Percentiles rank a stretch among this genome's conserved stretches.
Conservation (phyloP, 2,329 filamentous ascomycete species). For the Nothophoma quercina region DNA sequence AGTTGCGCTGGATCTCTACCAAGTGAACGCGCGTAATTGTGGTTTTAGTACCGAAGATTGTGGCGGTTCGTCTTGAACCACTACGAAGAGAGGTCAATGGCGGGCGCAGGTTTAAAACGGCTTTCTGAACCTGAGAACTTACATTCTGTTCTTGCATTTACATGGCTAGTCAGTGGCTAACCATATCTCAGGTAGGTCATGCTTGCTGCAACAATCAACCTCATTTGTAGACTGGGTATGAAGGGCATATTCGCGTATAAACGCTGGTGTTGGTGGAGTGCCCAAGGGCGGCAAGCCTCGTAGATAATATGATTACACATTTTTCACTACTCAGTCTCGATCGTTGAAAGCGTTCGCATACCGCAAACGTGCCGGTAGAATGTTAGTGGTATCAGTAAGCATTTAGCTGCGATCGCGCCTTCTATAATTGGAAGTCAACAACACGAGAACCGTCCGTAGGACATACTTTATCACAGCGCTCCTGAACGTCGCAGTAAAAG, state of each 20-base stretch:
- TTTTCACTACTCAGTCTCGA: neutral
- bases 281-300: no score
- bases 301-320: no score
- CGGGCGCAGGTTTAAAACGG: conserved; percentile 71
- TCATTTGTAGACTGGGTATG: neutral
- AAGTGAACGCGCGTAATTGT: conserved; percentile 56
- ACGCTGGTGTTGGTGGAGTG: no score
- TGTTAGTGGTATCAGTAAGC: conserved; percentile 12
- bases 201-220: neutral
- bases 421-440: conserved; percentile 6
- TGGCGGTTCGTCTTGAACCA: conserved; percentile 53
- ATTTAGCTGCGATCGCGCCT: conserved; percentile 3
- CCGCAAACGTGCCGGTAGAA: no score
- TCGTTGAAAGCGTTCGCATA: neutral
- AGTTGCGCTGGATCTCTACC: conserved; percentile 62
- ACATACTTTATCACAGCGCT: neutral
- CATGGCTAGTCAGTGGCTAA: conserved; percentile 20
- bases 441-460: neutral
- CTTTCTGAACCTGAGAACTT: conserved; percentile 63
- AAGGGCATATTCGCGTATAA: no score
- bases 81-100: conserved; percentile 53
- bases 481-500: neutral
- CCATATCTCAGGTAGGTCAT: conserved; percentile 14
- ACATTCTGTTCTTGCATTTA: conserved; percentile 6
- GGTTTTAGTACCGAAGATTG: conserved; percentile 62